Conservation (phyloP, 2,329 filamentous ascomycete genomes). For the Fusarium sp. region DNA sequence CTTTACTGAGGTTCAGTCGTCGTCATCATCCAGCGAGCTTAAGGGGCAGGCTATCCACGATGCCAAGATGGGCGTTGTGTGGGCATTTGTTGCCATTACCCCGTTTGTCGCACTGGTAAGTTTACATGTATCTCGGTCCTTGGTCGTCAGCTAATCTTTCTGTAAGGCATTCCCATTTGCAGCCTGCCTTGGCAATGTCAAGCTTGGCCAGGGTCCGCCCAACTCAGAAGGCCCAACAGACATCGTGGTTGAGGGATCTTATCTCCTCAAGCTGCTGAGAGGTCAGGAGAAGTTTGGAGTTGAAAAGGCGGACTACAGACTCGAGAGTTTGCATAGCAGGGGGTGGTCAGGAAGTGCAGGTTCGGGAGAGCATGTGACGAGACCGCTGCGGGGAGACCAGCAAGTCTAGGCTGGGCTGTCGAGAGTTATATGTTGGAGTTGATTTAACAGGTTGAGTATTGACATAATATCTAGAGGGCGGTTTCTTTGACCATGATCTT, state of each 20-base stretch:
- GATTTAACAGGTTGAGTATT: background rate
- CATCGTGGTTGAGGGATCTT: slow-evolving; percentile 44
- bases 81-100: slow-evolving; percentile 70
- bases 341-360: slow-evolving; percentile 7
- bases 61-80: slow-evolving; percentile 66
- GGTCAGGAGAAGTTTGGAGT: slow-evolving; percentile 22
- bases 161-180: slow-evolving; percentile 41
- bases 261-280: slow-evolving; percentile 42
- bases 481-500: background rate
- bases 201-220: slow-evolving; percentile 40
- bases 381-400: slow-evolving; percentile 4
- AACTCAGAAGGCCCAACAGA: slow-evolving; percentile 43
- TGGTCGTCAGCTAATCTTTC: slow-evolving; percentile 6
- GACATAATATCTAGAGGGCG: background rate
- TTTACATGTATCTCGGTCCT: background rate
- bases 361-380: slow-evolving; percentile 3
- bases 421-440: background rate
- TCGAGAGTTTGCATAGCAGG: slow-evolving; percentile 25
- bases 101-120: slow-evolving; percentile 64
- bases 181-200: slow-evolving; percentile 47
- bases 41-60: slow-evolving; percentile 36
- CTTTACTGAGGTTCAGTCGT: slow-evolving; percentile 38
- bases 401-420: slow-evolving; percentile 1
- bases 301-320: slow-evolving; percentile 23
- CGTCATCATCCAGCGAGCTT: slow-evolving; percentile 5